These are phyloP conservation scores for Avena eriantha DNA, from an alignment of 176 grass and related monocot genomes.

Conservation along the genomic window DNA sequence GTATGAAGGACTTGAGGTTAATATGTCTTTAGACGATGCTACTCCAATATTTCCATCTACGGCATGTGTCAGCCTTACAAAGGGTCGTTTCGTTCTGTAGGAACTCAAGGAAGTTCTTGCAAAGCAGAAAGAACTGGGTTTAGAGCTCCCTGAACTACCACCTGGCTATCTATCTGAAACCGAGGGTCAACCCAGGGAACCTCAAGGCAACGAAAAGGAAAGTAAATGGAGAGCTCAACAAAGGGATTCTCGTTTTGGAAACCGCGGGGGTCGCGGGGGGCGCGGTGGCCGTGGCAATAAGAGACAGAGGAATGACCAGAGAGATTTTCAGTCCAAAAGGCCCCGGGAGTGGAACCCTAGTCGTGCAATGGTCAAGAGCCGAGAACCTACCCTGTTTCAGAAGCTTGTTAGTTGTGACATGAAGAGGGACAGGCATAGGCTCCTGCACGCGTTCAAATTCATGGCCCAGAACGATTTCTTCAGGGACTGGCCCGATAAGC, in stretches of 20 bases:
- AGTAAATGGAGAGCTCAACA: constrained; percentile 41
- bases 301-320: constrained; percentile 47
- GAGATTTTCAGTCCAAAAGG: constrained; percentile 51
- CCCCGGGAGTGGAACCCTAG: constrained; percentile 41
- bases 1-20: neutral
- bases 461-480: constrained; percentile 91
- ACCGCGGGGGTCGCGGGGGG: neutral
- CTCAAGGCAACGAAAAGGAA: constrained; percentile 30
- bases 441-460: constrained; percentile 80
- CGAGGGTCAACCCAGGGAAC: constrained; percentile 42
- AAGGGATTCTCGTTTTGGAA: constrained; percentile 45
- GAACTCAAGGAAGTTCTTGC: constrained; percentile 86
- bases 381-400: constrained; percentile 79
- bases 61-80: constrained; percentile 3
- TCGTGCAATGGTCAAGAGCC: constrained; percentile 27
- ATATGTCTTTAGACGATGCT: constrained; percentile 22
- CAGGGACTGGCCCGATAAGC: constrained; percentile 53
- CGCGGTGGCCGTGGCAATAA: constrained; percentile 53
- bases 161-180: constrained; percentile 69
- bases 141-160: constrained; percentile 87
- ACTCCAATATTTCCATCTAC: constrained; percentile 35
- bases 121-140: constrained; percentile 85
- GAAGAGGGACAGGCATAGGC: constrained; percentile 75
- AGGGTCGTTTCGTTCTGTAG: constrained; percentile 52
- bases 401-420: constrained; percentile 85